Evolutionary conservation across 2,329 filamentous ascomycete genomes (phyloP), one percentile per base, ranked within the genome.

Genomic region (Fusarium foetens): DNA sequence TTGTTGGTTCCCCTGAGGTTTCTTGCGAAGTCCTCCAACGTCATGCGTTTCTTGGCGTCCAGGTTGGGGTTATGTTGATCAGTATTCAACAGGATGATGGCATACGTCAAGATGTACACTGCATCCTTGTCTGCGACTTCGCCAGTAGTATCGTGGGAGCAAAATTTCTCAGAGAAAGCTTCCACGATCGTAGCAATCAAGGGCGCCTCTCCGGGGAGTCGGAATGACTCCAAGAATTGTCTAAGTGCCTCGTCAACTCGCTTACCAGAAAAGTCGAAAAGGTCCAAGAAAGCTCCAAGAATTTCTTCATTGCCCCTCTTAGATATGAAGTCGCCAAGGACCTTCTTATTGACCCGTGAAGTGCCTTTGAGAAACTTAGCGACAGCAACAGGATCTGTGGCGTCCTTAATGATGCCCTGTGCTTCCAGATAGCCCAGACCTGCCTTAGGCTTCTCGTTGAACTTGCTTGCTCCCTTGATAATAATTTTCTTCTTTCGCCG

Each of bases 41-140:
- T 90, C 96, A 99, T 99, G 43, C 95, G 93, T 78, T 92, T 93
- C 75, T 90, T 86, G 4, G 87, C 82, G 75, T 90, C 94, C 70
- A 98, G 82, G 75, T 98, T 98, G 0, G 94, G 95, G 78, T 97
- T 99, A 81, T 98, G 96, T 77, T 97, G 93, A 79, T 99, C 96
- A 2, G 95, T 98, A 79, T 99, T 99, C 63, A 99, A 85, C 90
- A 99, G 94, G 80, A 99, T 97, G 77, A 98, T 97, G 41, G 95
- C 96, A 79, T 99, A 99, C 0, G 93, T 95, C 57, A 99, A 85
- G 52, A 99, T 90, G 77, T 93, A 99, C 27, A 96, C 91, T 12
- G 94, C 91, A 80, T 99, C 96, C 75, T 93, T 92, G 77, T 97
- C 91, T 11, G 91, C 92, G 70, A 98, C 91, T 27, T 91, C 92